Evolutionary conservation across 345 rosid species (phyloP).

Genomic region (Gossypium bickii): DNA sequence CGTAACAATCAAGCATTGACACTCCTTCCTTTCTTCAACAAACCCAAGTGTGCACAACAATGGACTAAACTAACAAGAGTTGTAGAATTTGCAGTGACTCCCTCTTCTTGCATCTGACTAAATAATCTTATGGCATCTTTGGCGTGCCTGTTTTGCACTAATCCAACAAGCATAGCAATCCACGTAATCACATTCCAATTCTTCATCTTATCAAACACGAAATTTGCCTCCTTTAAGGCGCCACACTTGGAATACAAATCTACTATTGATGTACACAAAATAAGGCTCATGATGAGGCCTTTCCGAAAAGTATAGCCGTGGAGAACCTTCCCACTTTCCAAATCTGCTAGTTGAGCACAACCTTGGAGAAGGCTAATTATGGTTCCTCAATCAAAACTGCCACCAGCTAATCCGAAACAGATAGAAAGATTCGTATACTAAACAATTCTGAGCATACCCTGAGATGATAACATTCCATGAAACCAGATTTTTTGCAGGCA

Average conservation of each 20-base stretch:
- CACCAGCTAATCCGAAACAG: conserved; percentile 17
- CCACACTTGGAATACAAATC: conserved; percentile 41
- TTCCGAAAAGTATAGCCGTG: conserved; percentile 27
- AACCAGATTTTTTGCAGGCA: conserved; percentile 19
- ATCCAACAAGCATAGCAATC: conserved; percentile 39
- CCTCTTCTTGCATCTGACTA: conserved; percentile 28
- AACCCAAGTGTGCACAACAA: conserved; percentile 30
- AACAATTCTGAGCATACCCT: conserved; percentile 36
- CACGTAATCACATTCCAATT: conserved; percentile 35
- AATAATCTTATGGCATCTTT: conserved; percentile 30
- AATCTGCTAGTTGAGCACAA: conserved; percentile 31
- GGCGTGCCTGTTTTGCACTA: conserved; percentile 28
- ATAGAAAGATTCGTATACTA: conserved; percentile 27
- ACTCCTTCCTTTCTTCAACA: conserved; percentile 25
- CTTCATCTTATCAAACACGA: conserved; percentile 27
- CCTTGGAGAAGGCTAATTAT: conserved; percentile 34
- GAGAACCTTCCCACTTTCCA: conserved; percentile 32
- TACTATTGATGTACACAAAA: conserved; percentile 33
- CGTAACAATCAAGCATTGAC: conserved; percentile 28
- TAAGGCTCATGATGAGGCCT: conserved; percentile 20
- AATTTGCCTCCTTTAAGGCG: conserved; percentile 25
- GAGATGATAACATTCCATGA: conserved; percentile 37
- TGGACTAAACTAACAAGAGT: conserved; percentile 29
- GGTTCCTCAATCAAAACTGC: conserved; percentile 29
- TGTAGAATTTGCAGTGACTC: conserved; percentile 28